phyloP scores from a whole-genome alignment of 192 early-diverging fungal species.

The Endogone sp. region DNA sequence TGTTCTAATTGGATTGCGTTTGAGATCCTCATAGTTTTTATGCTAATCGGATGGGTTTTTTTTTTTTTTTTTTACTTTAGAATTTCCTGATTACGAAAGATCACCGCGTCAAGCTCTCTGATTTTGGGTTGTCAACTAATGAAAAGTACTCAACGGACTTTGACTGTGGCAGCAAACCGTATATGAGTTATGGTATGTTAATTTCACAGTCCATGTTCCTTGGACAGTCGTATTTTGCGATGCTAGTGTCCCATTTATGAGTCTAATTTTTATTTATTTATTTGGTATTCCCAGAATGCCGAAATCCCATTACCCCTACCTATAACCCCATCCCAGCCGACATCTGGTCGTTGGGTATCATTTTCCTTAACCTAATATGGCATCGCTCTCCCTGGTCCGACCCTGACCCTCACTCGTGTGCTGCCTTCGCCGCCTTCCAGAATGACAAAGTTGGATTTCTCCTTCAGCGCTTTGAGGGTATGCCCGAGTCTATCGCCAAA shows the following conservation, averaged over 20 bases:
- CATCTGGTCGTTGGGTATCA: constrained; percentile 71
- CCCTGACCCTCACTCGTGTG: constrained; percentile 48
- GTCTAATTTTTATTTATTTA: no score
- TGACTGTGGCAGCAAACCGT: constrained; percentile 75
- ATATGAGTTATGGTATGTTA: constrained; percentile 38
- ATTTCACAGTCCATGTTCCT: background rate
- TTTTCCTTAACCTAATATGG: constrained; percentile 67
- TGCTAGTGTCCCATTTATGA: no score
- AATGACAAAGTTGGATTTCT: constrained; percentile 58
- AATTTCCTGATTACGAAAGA: constrained; percentile 11
- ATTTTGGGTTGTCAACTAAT: constrained; percentile 89
- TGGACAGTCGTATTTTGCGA: background rate
- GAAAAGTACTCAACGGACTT: constrained; percentile 75
- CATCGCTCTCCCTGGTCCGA: constrained; percentile 72
- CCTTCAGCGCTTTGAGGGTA: constrained; percentile 45
- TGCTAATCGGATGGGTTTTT: no score
- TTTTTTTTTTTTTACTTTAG: background rate
- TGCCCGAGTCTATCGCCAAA: constrained; percentile 52
- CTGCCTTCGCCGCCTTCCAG: constrained; percentile 57
- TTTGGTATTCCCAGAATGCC: constrained; percentile 39
- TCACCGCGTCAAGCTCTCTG: constrained; percentile 72
- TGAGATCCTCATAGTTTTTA: no score
- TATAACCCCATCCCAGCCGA: constrained; percentile 64
- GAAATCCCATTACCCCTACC: constrained; percentile 28
- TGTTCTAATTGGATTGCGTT: no score